Conservation (phyloP, 345 rosid genomes). For the Populus tremula region DNA sequence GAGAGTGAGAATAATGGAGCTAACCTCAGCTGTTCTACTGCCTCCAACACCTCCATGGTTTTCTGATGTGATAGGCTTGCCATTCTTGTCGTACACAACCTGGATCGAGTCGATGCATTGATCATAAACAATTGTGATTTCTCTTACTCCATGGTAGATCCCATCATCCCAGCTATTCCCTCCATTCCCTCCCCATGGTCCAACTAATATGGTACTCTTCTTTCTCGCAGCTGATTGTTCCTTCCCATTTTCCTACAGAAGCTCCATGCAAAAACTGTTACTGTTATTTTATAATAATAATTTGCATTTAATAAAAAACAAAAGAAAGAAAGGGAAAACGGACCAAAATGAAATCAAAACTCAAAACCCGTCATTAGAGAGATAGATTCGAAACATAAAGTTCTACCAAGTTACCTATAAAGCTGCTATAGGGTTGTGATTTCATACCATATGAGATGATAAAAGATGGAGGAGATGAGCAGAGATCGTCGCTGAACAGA, state of each 20-base stretch:
- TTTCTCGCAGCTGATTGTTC: slow-evolving; percentile 24
- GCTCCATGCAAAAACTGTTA: neutral
- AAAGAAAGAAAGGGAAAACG: too few relatives aligned
- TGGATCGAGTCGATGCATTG: slow-evolving; percentile 66
- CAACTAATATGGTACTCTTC: slow-evolving; percentile 41
- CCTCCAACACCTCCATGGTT: slow-evolving; percentile 80
- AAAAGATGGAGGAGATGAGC: neutral
- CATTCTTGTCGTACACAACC: slow-evolving; percentile 58
- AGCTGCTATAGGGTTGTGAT: neutral
- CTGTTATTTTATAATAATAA: too few relatives aligned
- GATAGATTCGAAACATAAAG: too few relatives aligned
- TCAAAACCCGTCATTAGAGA: too few relatives aligned
- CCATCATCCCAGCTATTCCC: slow-evolving; percentile 78
- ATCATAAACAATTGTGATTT: slow-evolving; percentile 55
- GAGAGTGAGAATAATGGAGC: neutral
- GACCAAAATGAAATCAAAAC: too few relatives aligned
- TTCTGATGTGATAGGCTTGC: slow-evolving; percentile 48
- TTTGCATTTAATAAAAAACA: too few relatives aligned
- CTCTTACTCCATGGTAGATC: slow-evolving; percentile 55
- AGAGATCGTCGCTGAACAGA: neutral
- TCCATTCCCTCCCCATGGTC: slow-evolving; percentile 87
- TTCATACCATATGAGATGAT: slow-evolving; percentile 5
- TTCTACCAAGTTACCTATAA: too few relatives aligned
- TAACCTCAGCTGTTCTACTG: slow-evolving; percentile 48
- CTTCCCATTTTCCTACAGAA: slow-evolving; percentile 10